phyloP scores from a whole-genome alignment of 2,329 filamentous ascomycete genomes.

The Geosmithia flava region DNA sequence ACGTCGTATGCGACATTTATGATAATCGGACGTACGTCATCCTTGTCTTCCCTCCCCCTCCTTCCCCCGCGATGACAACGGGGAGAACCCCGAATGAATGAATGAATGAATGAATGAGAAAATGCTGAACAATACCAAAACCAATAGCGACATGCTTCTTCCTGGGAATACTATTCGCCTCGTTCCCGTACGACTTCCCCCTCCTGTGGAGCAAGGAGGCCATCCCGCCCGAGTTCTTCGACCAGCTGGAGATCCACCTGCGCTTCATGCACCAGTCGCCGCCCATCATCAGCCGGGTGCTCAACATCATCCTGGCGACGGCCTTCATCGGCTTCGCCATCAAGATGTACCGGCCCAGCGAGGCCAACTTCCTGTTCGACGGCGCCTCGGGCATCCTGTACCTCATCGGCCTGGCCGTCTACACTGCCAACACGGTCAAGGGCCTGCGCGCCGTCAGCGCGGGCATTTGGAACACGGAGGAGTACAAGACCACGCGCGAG shows the following conservation, averaged over 20 bases:
- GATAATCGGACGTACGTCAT: slow-evolving; percentile 78
- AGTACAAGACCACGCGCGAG: slow-evolving; percentile 21
- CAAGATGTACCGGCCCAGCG: slow-evolving; percentile 88
- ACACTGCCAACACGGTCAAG: slow-evolving; percentile 94
- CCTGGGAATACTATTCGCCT: slow-evolving; percentile 92
- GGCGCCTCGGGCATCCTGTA: slow-evolving; percentile 72
- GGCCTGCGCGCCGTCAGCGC: slow-evolving; percentile 73
- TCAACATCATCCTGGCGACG: slow-evolving; percentile 84
- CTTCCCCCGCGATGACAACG: neutral
- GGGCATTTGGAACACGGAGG: slow-evolving; percentile 45
- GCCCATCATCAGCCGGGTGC: slow-evolving; percentile 80
- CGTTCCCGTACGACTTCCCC: slow-evolving; percentile 91
- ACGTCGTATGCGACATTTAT: slow-evolving; percentile 89
- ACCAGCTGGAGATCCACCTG: slow-evolving; percentile 80
- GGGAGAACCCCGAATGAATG: neutral
- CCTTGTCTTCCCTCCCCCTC: slow-evolving; percentile 3
- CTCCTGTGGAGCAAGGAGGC: slow-evolving; percentile 66
- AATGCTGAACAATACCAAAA: neutral
- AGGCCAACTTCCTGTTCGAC: slow-evolving; percentile 93
- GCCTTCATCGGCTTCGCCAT: slow-evolving; percentile 80
- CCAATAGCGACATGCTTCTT: slow-evolving; percentile 82
- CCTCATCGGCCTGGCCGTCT: slow-evolving; percentile 80
- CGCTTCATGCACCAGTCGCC: slow-evolving; percentile 85
- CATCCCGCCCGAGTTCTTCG: slow-evolving; percentile 57
- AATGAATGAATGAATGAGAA: neutral